Evolutionary conservation across 495 filamentous ascomycete genomes (phyloP), one percentile per base, ranked within the genome.

Genomic region (Alectoria sarmentosa): DNA sequence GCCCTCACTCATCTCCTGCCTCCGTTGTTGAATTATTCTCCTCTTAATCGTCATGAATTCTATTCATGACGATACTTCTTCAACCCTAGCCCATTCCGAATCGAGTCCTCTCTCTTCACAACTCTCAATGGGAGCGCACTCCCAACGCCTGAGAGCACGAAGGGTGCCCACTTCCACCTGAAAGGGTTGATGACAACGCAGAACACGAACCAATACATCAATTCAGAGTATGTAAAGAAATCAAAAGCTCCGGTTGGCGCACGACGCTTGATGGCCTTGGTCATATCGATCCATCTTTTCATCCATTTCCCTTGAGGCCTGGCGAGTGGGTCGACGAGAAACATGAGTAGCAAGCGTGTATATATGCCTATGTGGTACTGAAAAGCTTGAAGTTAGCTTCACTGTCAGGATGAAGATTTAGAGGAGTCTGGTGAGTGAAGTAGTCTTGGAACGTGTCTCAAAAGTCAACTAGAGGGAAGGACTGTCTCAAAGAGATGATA

Each of bases 311-410:
- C 79, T 2, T 79, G 83, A 1, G 91, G 91, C 26, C 86, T 78
- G 0, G 90, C 86, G 55, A 92, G 75, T 1, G 89, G 89, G 69
- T 94, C 90, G 15, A 87, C 84, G 56, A 94, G 78, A 71, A 93
- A 93, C 89, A 93, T 91, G 38, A 94, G 81, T 39, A 95, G 76
- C 65, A 95, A 86, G 1, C 91, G 78, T 0, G 90, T 94, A 74
- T 93, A 94, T 62, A 96, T 92, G 23, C 90, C 91, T 37, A 94
- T 92, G 67, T 96, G 90, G 79, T 88, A 93, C 70, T 94, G 91
- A 0, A 90, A 88, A 0, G 9, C 21, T 36, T 14, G 17, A 4
- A 19, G 28, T 60, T 8, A 61, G 62, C 30, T 34, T 44, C 58
- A 34, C 7, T 6, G 28, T 9, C 10, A 15, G 13, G 30, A 6